Evolutionary conservation across 371 early-diverging fungal genomes (phyloP).

Genomic region (Nematocida minor): DNA sequence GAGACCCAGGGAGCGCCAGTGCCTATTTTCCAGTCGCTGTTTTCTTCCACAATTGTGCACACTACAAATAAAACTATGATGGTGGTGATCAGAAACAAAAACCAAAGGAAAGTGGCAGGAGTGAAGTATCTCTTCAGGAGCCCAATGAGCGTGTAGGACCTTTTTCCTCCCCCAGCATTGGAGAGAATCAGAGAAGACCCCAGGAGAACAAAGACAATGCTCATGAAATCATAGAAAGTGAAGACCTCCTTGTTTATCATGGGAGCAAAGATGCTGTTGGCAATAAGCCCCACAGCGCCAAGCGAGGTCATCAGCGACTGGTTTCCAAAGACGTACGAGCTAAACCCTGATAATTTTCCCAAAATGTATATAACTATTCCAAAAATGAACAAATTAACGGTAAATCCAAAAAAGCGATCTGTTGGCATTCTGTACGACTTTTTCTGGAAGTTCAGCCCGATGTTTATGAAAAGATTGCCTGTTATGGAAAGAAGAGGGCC

Average conservation of each 20-base stretch:
- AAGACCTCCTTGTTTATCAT: slow-evolving; percentile 72
- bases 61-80: slow-evolving; percentile 67
- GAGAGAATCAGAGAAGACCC: slow-evolving; percentile 73
- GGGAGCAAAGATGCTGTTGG: slow-evolving; percentile 76
- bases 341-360: slow-evolving; percentile 72
- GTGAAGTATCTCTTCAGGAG: slow-evolving; percentile 71
- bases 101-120: slow-evolving; percentile 69
- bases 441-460: slow-evolving; percentile 79
- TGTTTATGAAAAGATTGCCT: slow-evolving; percentile 71
- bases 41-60: slow-evolving; percentile 69
- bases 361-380: slow-evolving; percentile 70
- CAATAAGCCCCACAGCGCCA: slow-evolving; percentile 73
- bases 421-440: slow-evolving; percentile 68
- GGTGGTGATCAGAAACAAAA: slow-evolving; percentile 67
- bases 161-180: slow-evolving; percentile 67
- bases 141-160: slow-evolving; percentile 66
- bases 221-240: slow-evolving; percentile 70
- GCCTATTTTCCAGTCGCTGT: slow-evolving; percentile 66
- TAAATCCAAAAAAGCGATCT: slow-evolving; percentile 37
- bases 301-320: slow-evolving; percentile 76
- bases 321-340: slow-evolving; percentile 74
- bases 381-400: slow-evolving; percentile 59
- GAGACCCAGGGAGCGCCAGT: slow-evolving; percentile 21
- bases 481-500: slow-evolving; percentile 71
- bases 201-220: slow-evolving; percentile 71